A percentile compares a stretch with the other conserved stretches of the same genome.
Conservation (phyloP, 2,329 filamentous ascomycete genomes). For the Xylariaceae sp. region DNA sequence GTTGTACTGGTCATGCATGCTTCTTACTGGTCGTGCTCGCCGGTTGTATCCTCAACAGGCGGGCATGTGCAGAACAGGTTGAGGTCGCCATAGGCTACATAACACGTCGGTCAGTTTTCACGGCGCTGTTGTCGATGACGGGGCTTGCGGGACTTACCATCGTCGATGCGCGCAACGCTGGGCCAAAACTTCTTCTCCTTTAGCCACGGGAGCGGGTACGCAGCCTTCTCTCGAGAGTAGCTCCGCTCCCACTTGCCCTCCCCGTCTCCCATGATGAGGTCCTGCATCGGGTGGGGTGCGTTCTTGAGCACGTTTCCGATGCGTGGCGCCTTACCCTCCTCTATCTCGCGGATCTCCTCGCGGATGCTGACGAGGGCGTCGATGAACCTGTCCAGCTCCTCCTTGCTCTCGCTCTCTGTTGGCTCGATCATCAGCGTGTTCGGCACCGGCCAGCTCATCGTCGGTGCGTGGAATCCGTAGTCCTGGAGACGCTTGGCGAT, state of each 20-base stretch:
- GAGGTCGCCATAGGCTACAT: conserved; percentile 74
- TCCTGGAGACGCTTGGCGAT: conserved; percentile 95
- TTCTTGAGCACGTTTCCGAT: conserved; percentile 84
- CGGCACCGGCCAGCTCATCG: conserved; percentile 93
- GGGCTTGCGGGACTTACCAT: conserved; percentile 54
- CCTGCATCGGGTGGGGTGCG: conserved; percentile 77
- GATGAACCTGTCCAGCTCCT: conserved; percentile 89
- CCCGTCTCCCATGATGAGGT: conserved; percentile 61
- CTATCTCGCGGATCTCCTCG: conserved; percentile 75
- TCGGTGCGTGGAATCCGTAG: conserved; percentile 95
- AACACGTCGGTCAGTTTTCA: neutral
- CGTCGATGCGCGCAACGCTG: conserved; percentile 76
- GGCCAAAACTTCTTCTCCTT: conserved; percentile 99
- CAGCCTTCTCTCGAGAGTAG: conserved; percentile 76
- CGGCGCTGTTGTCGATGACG: neutral
- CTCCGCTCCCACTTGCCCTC: conserved; percentile 68
- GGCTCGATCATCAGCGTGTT: conserved; percentile 98
- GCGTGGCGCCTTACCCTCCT: conserved; percentile 69
- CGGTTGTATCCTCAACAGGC: conserved; percentile 63
- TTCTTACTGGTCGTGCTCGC: conserved; percentile 13
- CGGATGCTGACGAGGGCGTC: conserved; percentile 85
- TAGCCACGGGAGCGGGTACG: conserved; percentile 77
- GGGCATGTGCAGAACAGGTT: conserved; percentile 95
- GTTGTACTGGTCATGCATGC: neutral
- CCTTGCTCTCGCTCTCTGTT: conserved; percentile 87